Conservation (phyloP, 2,329 filamentous ascomycete genomes). For the Apiospora pterosperma region DNA sequence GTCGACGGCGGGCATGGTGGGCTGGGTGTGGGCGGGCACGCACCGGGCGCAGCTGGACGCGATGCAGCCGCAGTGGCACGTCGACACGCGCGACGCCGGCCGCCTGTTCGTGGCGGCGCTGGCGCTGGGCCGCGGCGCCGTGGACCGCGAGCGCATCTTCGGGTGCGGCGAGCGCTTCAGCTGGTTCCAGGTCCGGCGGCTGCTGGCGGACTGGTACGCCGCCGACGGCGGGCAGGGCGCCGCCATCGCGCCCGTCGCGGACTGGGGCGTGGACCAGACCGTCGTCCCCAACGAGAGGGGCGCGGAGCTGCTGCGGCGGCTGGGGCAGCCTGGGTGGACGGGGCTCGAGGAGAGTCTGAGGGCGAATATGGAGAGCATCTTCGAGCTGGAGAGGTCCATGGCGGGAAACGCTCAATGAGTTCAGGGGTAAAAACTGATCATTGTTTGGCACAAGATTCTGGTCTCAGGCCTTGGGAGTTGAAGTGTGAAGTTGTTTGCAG, state of each 20-base stretch:
- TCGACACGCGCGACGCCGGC: constrained; percentile 26
- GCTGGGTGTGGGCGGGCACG: constrained; percentile 24
- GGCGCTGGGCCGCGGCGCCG: constrained; percentile 14
- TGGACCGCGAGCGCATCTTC: constrained; percentile 28
- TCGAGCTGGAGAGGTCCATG: neutral
- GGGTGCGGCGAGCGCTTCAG: constrained; percentile 28
- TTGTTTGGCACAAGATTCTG: neutral
- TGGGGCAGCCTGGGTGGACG: constrained; percentile 18
- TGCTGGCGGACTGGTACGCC: constrained; percentile 25
- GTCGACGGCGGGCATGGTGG: constrained; percentile 31
- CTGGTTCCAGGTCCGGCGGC: constrained; percentile 23
- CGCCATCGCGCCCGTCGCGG: constrained; percentile 17
- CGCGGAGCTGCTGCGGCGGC: constrained; percentile 13
- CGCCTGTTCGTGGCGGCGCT: constrained; percentile 29
- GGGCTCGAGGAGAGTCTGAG: constrained; percentile 18
- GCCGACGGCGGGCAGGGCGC: constrained; percentile 6
- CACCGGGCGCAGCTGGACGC: constrained; percentile 16
- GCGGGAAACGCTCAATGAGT: neutral
- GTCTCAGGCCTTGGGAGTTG: too few species aligned
- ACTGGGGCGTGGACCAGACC: constrained; percentile 25
- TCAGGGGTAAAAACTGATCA: neutral
- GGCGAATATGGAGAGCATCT: constrained; percentile 18
- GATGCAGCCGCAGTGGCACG: constrained; percentile 26
- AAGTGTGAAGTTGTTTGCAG: neutral
- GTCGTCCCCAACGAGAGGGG: constrained; percentile 26